phyloP scores from a whole-genome alignment of 306 rosid species.

The Lablab purpureus region DNA sequence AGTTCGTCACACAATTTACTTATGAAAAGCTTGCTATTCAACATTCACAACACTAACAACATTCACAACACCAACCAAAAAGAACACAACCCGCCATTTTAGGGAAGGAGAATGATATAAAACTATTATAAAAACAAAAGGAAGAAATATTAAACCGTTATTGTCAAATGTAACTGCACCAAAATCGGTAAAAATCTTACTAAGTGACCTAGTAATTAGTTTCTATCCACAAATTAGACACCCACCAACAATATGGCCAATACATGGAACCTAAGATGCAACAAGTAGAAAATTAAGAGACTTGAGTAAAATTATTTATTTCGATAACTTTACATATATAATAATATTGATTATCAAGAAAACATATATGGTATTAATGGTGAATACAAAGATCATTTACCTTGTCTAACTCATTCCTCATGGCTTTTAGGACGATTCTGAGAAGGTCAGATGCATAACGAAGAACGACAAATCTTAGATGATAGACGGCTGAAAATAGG shows the following conservation, averaged over 20 bases:
- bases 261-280: conserved; percentile 10
- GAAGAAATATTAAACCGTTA: not conserved
- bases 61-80: not conserved
- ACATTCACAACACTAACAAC: too few species aligned
- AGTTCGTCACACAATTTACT: not conserved
- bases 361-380: too few species aligned
- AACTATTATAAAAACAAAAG: not conserved
- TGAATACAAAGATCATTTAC: too few species aligned
- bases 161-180: not conserved
- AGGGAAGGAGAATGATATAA: not conserved
- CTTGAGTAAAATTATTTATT: conserved; percentile 3
- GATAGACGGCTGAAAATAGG: too few species aligned
- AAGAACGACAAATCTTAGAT: too few species aligned
- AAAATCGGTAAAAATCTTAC: not conserved
- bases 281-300: not conserved
- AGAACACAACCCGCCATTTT: not conserved
- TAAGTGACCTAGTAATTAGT: conserved; percentile 22
- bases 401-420: too few species aligned
- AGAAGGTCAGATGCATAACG: too few species aligned
- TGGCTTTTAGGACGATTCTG: too few species aligned
- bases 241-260: conserved; percentile 1
- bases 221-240: not conserved
- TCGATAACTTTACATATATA: conserved; percentile 4
- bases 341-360: too few species aligned
- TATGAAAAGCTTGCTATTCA: conserved; percentile 14